Percentiles rank a stretch among this genome's conserved stretches.
phyloP scores from a whole-genome alignment of 768 basidiomycete genomes.

The Lactarius sanguifluus region DNA sequence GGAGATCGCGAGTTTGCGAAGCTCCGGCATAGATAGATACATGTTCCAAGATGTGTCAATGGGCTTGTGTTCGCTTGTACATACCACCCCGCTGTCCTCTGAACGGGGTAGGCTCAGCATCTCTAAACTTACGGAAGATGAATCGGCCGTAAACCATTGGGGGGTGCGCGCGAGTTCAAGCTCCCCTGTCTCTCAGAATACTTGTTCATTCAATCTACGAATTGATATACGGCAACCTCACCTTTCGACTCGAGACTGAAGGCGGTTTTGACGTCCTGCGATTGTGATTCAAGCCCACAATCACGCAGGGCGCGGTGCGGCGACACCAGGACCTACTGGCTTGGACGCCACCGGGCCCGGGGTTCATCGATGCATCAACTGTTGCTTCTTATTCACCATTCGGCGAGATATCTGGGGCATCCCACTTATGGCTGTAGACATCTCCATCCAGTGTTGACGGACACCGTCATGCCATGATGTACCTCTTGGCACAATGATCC shows the following conservation, averaged over 20 bases:
- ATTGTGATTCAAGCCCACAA: slow-evolving; percentile 70
- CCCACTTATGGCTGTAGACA: slow-evolving; percentile 87
- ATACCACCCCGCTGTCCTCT: neutral
- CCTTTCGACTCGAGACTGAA: slow-evolving; percentile 86
- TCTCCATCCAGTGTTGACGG: slow-evolving; percentile 62
- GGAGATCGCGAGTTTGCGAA: slow-evolving; percentile 95
- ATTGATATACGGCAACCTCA: slow-evolving; percentile 93
- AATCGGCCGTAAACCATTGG: slow-evolving; percentile 96
- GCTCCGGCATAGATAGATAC: slow-evolving; percentile 77
- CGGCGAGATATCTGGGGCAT: slow-evolving; percentile 82
- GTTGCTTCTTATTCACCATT: slow-evolving; percentile 88
- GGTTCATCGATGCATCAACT: slow-evolving; percentile 79
- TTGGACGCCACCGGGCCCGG: slow-evolving; percentile 33
- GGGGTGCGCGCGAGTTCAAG: slow-evolving; percentile 54
- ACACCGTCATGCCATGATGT: no score
- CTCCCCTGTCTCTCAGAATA: neutral
- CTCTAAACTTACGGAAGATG: slow-evolving; percentile 98
- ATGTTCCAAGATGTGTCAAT: slow-evolving; percentile 72
- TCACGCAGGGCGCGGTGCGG: slow-evolving; percentile 44
- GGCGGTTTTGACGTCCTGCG: slow-evolving; percentile 90
- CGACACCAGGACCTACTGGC: slow-evolving; percentile 32
- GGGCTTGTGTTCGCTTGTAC: slow-evolving; percentile 33
- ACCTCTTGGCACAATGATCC: no score
- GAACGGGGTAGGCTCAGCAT: slow-evolving; percentile 85
- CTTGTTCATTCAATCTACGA: neutral